These are phyloP conservation scores for Xylaria digitata DNA, from an alignment of 2,329 filamentous ascomycete genomes.

Conservation along the genomic window DNA sequence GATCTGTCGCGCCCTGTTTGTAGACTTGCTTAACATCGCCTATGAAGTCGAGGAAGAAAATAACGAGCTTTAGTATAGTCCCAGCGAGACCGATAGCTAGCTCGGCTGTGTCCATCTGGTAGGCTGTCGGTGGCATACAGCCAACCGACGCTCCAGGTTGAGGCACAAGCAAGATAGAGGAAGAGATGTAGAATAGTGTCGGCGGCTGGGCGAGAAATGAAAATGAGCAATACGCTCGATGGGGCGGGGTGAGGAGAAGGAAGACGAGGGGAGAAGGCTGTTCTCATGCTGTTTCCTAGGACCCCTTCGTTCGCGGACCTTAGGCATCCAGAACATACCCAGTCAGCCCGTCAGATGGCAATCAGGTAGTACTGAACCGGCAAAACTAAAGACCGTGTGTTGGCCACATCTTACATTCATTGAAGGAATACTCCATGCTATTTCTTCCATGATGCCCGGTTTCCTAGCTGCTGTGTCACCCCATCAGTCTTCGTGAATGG, in stretches of 20 bases:
- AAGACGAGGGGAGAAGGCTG: background rate
- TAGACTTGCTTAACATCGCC: conserved; percentile 43
- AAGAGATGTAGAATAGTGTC: background rate
- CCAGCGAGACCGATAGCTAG: conserved; percentile 39
- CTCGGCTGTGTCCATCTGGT: conserved; percentile 34
- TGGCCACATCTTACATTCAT: background rate
- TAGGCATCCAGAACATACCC: background rate
- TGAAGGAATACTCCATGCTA: too few species aligned
- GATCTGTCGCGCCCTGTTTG: conserved; percentile 37
- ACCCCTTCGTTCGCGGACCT: background rate
- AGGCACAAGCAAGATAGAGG: background rate
- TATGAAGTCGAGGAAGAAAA: conserved; percentile 41
- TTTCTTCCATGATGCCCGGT: background rate
- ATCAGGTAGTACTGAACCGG: too few species aligned
- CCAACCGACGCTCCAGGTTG: background rate
- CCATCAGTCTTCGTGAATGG: background rate
- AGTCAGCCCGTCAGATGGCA: too few species aligned
- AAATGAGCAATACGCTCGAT: background rate
- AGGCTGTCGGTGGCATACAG: conserved; percentile 5
- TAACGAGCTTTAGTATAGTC: conserved; percentile 39
- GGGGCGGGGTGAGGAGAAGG: background rate
- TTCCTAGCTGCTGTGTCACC: background rate
- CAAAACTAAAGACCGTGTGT: background rate
- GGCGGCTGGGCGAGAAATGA: background rate
- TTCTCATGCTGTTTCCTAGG: background rate